These are phyloP conservation scores for Schoenoplectus tabernaemontani DNA, from an alignment of 202 grass and related monocot genomes.

Conservation along the genomic window DNA sequence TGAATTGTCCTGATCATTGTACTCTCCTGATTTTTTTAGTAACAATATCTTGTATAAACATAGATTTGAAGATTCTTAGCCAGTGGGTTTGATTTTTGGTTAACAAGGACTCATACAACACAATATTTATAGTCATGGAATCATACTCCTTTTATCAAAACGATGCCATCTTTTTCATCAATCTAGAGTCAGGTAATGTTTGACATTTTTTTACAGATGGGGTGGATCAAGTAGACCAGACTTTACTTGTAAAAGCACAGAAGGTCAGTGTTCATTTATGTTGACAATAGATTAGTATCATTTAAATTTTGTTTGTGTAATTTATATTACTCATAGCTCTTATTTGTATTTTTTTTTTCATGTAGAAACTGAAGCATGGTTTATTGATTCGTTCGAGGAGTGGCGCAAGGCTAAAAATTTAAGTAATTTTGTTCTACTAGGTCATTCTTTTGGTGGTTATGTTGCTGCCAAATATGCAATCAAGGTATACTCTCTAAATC, in stretches of 20 bases:
- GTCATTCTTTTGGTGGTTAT: slow-evolving; percentile 98
- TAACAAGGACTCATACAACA: neutral
- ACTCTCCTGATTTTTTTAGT: neutral
- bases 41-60: neutral
- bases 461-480: slow-evolving; percentile 92
- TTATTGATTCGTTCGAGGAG: slow-evolving; percentile 97
- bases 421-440: slow-evolving; percentile 87
- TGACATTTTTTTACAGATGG: slow-evolving; percentile 48
- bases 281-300: neutral
- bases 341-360: neutral
- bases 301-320: neutral
- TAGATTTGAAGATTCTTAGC: neutral
- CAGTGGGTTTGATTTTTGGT: neutral
- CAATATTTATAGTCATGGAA: neutral
- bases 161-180: neutral
- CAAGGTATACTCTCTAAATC: slow-evolving; percentile 40
- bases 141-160: neutral
- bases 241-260: slow-evolving; percentile 93
- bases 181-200: neutral
- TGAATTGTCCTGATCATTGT: neutral
- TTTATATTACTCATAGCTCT: neutral
- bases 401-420: slow-evolving; percentile 97
- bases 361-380: slow-evolving; percentile 96
- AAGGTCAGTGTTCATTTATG: slow-evolving; percentile 38
- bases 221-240: slow-evolving; percentile 98